Evolutionary conservation across 1,284 basidiomycete species (phyloP).

Genomic region (Porogramme epimiltina): DNA sequence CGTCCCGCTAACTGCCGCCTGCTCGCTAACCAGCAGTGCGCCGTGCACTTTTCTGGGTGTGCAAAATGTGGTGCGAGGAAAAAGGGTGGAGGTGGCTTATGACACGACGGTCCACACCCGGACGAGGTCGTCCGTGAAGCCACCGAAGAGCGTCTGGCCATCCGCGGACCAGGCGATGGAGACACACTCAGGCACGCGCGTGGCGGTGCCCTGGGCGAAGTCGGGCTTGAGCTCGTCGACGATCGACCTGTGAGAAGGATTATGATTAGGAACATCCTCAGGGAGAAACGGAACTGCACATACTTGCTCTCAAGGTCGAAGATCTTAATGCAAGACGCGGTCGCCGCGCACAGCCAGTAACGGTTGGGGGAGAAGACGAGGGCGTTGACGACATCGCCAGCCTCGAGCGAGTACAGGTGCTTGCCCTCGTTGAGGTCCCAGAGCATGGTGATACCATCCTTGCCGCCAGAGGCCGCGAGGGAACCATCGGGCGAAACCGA

Average conservation of each 20-base stretch:
- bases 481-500: constrained; percentile 99
- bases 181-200: constrained; percentile 92
- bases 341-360: constrained; percentile 99
- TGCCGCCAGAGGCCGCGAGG: constrained; percentile 98
- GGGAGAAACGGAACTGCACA: constrained; percentile 36
- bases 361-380: constrained; percentile 99
- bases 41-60: constrained; percentile 23
- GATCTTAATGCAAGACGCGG: constrained; percentile 98
- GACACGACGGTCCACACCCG: constrained; percentile 90
- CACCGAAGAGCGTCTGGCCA: constrained; percentile 96
- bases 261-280: constrained; percentile 2
- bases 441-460: constrained; percentile 99
- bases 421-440: constrained; percentile 99
- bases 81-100: constrained; percentile 37
- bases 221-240: constrained; percentile 98
- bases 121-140: constrained; percentile 90
- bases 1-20: constrained; percentile 13
- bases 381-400: constrained; percentile 98
- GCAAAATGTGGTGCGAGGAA: constrained; percentile 14
- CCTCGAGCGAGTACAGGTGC: constrained; percentile 99
- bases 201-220: constrained; percentile 79
- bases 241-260: constrained; percentile 73
- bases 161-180: constrained; percentile 99
- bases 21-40: constrained; percentile 21
- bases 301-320: constrained; percentile 98